A percentile compares a stretch with the other conserved stretches of the same genome.
Conservation (phyloP, 768 basidiomycete species). For the Lyophyllum semitale region DNA sequence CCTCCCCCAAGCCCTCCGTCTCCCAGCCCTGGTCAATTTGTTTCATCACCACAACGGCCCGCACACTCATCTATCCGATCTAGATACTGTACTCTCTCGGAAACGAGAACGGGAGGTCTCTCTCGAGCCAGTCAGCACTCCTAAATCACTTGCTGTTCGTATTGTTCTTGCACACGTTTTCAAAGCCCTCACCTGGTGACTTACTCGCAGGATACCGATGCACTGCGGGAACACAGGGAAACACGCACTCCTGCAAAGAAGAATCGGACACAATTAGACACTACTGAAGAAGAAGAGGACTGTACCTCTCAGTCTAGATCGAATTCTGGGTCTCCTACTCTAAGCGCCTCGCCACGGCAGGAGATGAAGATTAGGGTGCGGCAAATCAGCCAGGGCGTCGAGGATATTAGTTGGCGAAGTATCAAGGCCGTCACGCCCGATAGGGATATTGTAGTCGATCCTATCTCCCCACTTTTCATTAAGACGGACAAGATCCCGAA, state of each 20-base stretch:
- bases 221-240: conserved; percentile 41
- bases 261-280: conserved; percentile 63
- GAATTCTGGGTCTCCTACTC: conserved; percentile 44
- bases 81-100: conserved; percentile 54
- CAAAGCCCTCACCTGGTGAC: not conserved
- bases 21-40: conserved; percentile 45
- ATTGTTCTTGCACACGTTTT: conserved; percentile 9
- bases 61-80: conserved; percentile 20
- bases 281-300: conserved; percentile 68
- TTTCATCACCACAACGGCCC: conserved; percentile 6
- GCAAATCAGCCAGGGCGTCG: conserved; percentile 79
- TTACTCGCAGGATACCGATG: conserved; percentile 41
- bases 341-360: conserved; percentile 67
- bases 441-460: conserved; percentile 26
- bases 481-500: conserved; percentile 9
- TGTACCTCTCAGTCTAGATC: conserved; percentile 39
- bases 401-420: conserved; percentile 74
- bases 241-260: conserved; percentile 73
- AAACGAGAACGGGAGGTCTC: conserved; percentile 83
- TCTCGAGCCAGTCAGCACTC: conserved; percentile 62
- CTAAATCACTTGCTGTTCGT: conserved; percentile 41
- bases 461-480: conserved; percentile 8
- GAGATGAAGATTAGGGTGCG: conserved; percentile 73
- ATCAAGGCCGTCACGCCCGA: conserved; percentile 34
- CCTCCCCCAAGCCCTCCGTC: conserved; percentile 48